phyloP scores from a whole-genome alignment of 306 rosid genomes.

The Astragalus glycyphyllos region DNA sequence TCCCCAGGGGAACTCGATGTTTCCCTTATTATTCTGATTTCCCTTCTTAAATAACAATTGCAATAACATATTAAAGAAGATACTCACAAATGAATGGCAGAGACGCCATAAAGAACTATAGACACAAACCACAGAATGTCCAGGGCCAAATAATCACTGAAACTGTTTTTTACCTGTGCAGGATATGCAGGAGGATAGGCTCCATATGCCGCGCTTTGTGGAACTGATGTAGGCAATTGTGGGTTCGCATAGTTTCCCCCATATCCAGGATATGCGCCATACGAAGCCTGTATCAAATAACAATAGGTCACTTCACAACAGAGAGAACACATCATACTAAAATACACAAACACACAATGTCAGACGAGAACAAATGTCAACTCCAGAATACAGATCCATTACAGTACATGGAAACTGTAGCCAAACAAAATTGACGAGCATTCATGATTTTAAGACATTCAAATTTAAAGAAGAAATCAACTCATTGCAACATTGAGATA shows the following conservation, averaged over 20 bases:
- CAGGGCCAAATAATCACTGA: constrained; percentile 18
- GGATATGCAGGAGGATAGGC: constrained; percentile 89
- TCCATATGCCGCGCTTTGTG: constrained; percentile 77
- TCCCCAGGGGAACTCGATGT: neutral
- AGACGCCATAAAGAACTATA: neutral
- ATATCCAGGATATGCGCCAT: constrained; percentile 78
- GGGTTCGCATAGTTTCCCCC: constrained; percentile 66
- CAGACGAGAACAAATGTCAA: neutral
- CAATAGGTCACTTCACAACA: constrained; percentile 10
- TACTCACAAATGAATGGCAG: neutral
- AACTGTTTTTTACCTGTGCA: constrained; percentile 67
- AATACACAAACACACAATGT: neutral
- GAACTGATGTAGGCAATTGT: constrained; percentile 65
- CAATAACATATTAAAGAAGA: neutral
- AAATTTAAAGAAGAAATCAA: neutral
- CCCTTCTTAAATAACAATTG: neutral
- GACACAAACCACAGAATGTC: neutral
- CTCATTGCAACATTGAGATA: neutral
- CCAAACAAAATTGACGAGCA: neutral
- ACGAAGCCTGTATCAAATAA: constrained; percentile 66
- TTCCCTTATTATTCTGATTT: neutral
- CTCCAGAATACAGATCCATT: neutral
- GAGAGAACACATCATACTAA: neutral
- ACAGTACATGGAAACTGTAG: neutral
- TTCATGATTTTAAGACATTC: neutral